phyloP scores from a whole-genome alignment of 257 asterid genomes.

The Scutellaria galericulata region DNA sequence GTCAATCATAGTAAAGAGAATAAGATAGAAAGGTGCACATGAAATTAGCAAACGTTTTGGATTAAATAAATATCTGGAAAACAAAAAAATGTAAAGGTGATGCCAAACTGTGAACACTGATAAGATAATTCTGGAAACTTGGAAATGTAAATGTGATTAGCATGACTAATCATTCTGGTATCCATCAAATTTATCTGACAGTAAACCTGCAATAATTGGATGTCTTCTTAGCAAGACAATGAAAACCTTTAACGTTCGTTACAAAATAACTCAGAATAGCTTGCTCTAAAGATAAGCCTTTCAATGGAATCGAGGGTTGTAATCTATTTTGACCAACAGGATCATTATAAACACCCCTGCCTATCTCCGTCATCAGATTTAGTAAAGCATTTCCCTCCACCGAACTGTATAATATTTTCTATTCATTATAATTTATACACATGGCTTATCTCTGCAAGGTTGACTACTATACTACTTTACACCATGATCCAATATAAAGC shows the following conservation, averaged over 20 bases:
- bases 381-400: slow-evolving; percentile 8
- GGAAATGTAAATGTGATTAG: too few species aligned
- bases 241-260: background rate
- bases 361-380: background rate
- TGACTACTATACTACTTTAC: slow-evolving; percentile 20
- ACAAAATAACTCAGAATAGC: slow-evolving; percentile 1
- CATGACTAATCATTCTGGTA: background rate
- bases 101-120: background rate
- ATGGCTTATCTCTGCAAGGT: background rate
- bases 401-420: background rate
- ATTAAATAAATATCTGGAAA: background rate
- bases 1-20: slow-evolving; percentile 10
- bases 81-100: background rate
- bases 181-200: background rate
- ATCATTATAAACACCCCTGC: background rate
- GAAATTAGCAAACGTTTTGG: background rate
- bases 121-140: background rate
- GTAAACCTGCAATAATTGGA: slow-evolving; percentile 1
- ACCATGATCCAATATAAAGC: background rate
- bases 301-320: background rate
- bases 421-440: background rate
- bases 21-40: slow-evolving; percentile 6
- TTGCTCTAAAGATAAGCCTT: background rate
- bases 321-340: slow-evolving; percentile 9
- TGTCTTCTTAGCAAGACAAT: background rate